These are phyloP conservation scores for Carex cristatella DNA, from an alignment of 176 grass and related monocot genomes.

Conservation along the genomic window DNA sequence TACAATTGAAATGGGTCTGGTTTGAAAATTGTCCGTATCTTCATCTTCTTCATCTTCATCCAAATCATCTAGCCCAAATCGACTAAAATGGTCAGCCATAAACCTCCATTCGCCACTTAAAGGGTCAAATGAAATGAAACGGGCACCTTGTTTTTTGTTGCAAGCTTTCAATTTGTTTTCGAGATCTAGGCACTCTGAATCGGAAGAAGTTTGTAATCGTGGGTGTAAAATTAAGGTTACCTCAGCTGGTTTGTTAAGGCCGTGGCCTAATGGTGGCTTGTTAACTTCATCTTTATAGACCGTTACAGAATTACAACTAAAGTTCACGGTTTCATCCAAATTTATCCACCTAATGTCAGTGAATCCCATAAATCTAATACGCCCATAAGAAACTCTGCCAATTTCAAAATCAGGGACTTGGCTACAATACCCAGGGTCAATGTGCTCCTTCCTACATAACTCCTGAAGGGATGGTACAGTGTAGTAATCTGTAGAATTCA, in stretches of 20 bases:
- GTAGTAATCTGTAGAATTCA: constrained; percentile 63
- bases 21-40: constrained; percentile 63
- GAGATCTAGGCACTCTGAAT: constrained; percentile 24
- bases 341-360: constrained; percentile 76
- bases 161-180: constrained; percentile 31
- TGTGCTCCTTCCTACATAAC: constrained; percentile 45
- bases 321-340: constrained; percentile 60
- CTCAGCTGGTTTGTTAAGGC: constrained; percentile 89
- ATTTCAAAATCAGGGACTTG: constrained; percentile 59
- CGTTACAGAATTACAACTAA: constrained; percentile 44
- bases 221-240: constrained; percentile 50
- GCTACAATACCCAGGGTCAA: constrained; percentile 61
- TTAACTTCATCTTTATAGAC: constrained; percentile 59
- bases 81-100: constrained; percentile 86
- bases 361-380: constrained; percentile 36
- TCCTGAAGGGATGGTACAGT: constrained; percentile 59
- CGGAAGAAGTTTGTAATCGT: neutral
- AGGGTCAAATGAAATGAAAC: constrained; percentile 64
- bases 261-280: constrained; percentile 65
- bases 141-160: constrained; percentile 57
- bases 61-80: constrained; percentile 87
- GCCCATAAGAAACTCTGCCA: constrained; percentile 57
- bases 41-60: constrained; percentile 92
- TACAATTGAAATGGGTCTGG: constrained; percentile 35
- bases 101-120: constrained; percentile 68